Evolutionary conservation across 805 yeast species (phyloP), one percentile per base, ranked within the genome.

Genomic region (Candida mattraensis): DNA sequence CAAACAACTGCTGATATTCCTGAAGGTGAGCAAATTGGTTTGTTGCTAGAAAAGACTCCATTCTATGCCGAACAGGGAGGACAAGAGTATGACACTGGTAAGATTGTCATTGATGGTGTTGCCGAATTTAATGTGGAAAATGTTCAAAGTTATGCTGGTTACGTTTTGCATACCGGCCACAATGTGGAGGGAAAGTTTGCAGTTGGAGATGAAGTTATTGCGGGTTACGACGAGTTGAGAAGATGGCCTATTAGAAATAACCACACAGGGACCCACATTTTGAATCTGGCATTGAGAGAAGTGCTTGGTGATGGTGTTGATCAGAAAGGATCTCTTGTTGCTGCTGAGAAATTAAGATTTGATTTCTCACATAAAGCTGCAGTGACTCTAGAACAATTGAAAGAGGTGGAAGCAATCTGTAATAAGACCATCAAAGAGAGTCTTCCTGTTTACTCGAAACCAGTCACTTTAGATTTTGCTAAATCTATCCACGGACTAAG

Each of bases 11-110:
- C 26, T 3, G 70, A 65, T 22, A 22, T 49, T 12, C 39, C 56
- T 4, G 59, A 67, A 18, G 58, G 51, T 20, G 67, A 66, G 42
- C 87, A 85, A 60, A 66, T 73, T 48, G 99, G 99, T 61, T 64
- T 93, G 35, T 61, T 93, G 32, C 71, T 93, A 41, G 94, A 93
- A 60, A 83, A 78, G 62, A 87, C 98, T 17, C 93, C 94, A 61
- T 87, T 93, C 66, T 93, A 93, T 58, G 98, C 99, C 33, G 99
- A 93, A 69, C 94, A 87, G 66, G 99, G 99, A 78, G 99, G 99
- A 58, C 99, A 93, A 72, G 97, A 88, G 64, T 83, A 74, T 57
- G 99, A 93, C 61, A 84, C 94, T 27, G 99, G 99, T 66, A 83
- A 78, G 63, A 73, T 93, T 47, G 89, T 87, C 33, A 79, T 87